phyloP scores from a whole-genome alignment of 2,329 filamentous ascomycete species.

The Talaromyces atroroseus region DNA sequence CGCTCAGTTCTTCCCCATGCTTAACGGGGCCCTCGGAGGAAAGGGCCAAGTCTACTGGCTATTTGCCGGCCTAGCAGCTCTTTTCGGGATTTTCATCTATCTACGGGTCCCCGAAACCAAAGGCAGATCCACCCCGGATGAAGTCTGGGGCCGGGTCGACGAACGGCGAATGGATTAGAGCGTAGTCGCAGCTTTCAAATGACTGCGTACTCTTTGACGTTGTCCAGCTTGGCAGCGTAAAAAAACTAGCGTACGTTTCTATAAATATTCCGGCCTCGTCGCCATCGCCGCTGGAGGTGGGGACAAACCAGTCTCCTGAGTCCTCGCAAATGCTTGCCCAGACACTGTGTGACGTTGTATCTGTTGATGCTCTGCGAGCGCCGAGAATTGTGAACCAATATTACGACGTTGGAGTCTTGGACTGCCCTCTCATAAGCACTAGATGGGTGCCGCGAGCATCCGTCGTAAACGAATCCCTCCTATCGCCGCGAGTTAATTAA shows the following conservation, averaged over 20 bases:
- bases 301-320: neutral
- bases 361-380: too few relatives aligned
- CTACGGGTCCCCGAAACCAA: slow-evolving; percentile 80
- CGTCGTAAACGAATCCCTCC: neutral
- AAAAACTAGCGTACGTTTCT: neutral
- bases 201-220: too few relatives aligned
- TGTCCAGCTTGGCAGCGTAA: neutral
- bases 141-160: slow-evolving; percentile 72
- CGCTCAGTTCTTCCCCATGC: slow-evolving; percentile 87
- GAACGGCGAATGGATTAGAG: slow-evolving; percentile 22
- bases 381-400: too few relatives aligned
- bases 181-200: too few relatives aligned
- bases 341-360: neutral
- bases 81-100: slow-evolving; percentile 67
- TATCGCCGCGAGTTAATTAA: too few relatives aligned
- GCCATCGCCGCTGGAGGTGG: neutral
- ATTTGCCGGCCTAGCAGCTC: slow-evolving; percentile 69
- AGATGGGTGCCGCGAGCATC: neutral
- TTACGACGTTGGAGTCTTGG: too few relatives aligned
- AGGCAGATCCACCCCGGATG: slow-evolving; percentile 75
- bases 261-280: neutral
- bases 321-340: neutral
- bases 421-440: too few relatives aligned
- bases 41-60: slow-evolving; percentile 84
- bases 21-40: slow-evolving; percentile 71